phyloP scores from a whole-genome alignment of 192 early-diverging fungal genomes.

The Gryganskiella cystojenkinii region DNA sequence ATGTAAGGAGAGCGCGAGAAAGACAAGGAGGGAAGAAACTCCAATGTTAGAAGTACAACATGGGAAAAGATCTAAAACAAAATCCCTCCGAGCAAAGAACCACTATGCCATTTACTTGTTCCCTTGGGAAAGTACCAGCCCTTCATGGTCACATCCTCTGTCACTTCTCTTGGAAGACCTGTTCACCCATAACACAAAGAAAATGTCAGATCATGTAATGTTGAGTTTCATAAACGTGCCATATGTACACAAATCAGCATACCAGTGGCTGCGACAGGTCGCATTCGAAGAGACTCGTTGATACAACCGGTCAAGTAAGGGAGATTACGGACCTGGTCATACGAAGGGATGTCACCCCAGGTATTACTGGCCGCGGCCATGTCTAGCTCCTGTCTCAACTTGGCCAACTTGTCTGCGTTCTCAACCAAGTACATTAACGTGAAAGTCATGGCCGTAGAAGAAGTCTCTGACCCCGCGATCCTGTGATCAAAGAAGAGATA shows the following conservation, averaged over 20 bases:
- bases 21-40: no score
- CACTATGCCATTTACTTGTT: conserved; percentile 32
- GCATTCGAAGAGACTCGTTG: conserved; percentile 61
- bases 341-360: conserved; percentile 2
- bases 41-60: no score
- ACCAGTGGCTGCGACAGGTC: conserved; percentile 52
- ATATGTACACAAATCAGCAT: background rate
- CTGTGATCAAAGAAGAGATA: conserved; percentile 15
- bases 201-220: no score
- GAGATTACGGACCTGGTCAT: conserved; percentile 59
- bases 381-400: conserved; percentile 24
- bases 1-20: no score
- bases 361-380: conserved; percentile 9
- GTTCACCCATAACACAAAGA: no score
- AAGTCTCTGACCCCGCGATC: conserved; percentile 47
- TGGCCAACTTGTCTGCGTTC: conserved; percentile 26
- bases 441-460: conserved; percentile 22
- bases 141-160: conserved; percentile 48
- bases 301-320: conserved; percentile 60
- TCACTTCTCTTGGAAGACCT: conserved; percentile 52
- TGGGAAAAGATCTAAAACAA: no score
- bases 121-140: conserved; percentile 60
- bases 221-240: no score
- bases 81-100: no score
- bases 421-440: conserved; percentile 41